Evolutionary conservation across 2,329 filamentous ascomycete species (phyloP).

Genomic region (Cladosporium sp.): DNA sequence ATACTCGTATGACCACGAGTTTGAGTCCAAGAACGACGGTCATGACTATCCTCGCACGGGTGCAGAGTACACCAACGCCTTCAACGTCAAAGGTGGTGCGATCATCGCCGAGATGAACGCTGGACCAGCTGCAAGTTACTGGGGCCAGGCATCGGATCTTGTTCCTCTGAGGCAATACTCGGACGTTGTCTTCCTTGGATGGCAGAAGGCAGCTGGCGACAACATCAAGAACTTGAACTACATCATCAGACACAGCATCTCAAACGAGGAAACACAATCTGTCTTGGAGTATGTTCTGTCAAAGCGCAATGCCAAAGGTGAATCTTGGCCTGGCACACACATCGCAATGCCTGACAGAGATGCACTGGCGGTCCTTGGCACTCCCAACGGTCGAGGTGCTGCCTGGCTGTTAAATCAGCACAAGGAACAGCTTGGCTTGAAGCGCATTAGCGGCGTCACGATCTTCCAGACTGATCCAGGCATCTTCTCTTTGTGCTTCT

Average conservation of each 20-base stretch:
- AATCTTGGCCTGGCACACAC: not conserved
- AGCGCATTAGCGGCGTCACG: constrained; percentile 10
- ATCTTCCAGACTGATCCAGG: not conserved
- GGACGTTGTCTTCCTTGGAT: constrained; percentile 17
- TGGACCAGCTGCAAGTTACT: not conserved
- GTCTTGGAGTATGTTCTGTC: not conserved
- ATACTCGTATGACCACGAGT: not conserved
- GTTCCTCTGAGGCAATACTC: constrained; percentile 15
- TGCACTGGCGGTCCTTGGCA: constrained; percentile 13
- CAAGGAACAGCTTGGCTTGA: constrained; percentile 16
- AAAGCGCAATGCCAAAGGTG: not conserved
- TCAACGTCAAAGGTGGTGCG: not conserved
- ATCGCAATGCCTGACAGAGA: not conserved
- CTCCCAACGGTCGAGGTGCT: constrained; percentile 12
- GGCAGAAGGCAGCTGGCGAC: not conserved
- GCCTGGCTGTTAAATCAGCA: constrained; percentile 17
- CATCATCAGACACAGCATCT: not conserved
- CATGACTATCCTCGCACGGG: not conserved
- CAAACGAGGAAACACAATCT: not conserved
- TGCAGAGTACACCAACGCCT: not conserved
- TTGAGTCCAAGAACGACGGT: not conserved
- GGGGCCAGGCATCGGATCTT: not conserved
- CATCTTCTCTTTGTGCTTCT: not conserved
- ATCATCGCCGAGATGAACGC: not conserved
- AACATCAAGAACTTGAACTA: not conserved